Evolutionary conservation across 2,329 filamentous ascomycete species (phyloP).

Genomic region (Aspergillus pseudonomiae): DNA sequence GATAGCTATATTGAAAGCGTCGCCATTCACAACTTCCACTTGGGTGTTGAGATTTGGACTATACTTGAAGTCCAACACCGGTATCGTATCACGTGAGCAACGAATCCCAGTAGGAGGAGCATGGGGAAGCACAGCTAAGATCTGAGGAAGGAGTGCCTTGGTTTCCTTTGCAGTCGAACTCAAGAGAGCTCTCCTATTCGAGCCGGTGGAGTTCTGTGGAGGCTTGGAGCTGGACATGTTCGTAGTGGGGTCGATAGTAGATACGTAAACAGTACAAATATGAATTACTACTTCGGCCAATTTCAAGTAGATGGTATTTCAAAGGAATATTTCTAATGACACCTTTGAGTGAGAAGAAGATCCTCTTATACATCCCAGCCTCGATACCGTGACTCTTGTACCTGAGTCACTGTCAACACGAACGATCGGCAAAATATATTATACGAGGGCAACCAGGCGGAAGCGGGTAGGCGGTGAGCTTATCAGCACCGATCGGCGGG

Average conservation of each 20-base stretch:
- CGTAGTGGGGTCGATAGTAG: neutral
- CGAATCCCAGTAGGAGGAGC: conserved; percentile 43
- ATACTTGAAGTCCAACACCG: conserved; percentile 43
- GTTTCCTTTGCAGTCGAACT: conserved; percentile 53
- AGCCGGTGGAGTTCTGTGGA: neutral
- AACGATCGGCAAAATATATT: conserved; percentile 7
- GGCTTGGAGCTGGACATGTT: neutral
- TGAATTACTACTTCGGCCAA: neutral
- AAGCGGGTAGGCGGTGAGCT: conserved; percentile 28
- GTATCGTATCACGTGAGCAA: conserved; percentile 42
- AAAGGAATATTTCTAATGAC: neutral
- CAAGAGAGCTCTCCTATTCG: conserved; percentile 32
- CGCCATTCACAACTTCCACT: conserved; percentile 58
- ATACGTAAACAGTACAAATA: neutral
- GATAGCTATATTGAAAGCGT: conserved; percentile 62
- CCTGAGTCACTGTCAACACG: conserved; percentile 3
- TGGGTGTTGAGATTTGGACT: conserved; percentile 47
- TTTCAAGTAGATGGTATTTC: neutral
- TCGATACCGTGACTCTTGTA: neutral
- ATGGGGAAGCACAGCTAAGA: conserved; percentile 51
- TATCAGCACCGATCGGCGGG: conserved; percentile 31
- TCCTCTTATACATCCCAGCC: neutral
- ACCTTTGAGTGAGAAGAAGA: neutral
- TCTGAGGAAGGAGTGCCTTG: conserved; percentile 48
- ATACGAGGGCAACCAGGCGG: neutral